Evolutionary conservation across 805 yeast genomes (phyloP), one percentile per base, ranked within the genome.

Genomic region (Cyberlindnera euphorbiae): DNA sequence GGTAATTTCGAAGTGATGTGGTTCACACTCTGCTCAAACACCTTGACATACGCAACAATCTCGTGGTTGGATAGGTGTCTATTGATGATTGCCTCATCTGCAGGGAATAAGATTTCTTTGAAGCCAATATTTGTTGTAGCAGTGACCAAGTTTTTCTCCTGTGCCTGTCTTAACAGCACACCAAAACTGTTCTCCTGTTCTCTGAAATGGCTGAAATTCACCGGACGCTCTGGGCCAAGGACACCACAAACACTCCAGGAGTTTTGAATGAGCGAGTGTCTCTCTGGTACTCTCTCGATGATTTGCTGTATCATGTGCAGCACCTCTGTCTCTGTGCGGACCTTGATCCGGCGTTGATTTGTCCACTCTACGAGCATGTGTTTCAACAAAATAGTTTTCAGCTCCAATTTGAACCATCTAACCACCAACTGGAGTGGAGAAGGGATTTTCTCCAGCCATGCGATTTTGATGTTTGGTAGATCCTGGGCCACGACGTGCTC

Each of bases 401-500:
- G 32, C 41, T 36, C 47, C 12, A 43, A 33, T 30, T 32, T 49
- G 38, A 28, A 30, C 46, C 38, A 31, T 15, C 36, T 42, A 26
- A 39, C 38, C 28, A 31, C 28, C 24, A 33, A 19, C n/a, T 23
- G 24, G 26, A 36, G 28, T 15, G 35, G 46, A 28, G 44, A 40
- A 2, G 17, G 23, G 22, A 34, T 27, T 28, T 52, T 37, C 34
- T 49, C 45, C 18, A 60, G 55, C 46, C 59, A 66, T 6, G 53
- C 39, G 5, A 66, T 35, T 8, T 50, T 45, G 30, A 66, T 50
- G 34, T 56, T 52, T 2, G 39, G 17, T 8, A 64, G 47, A 8
- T 58, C 55, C 5, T 52, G 47, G 4, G 67, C 63, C 13, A 63
- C 46, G 24, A 62, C 56, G 44, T 66, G 71, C 3, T 60, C 47